These are phyloP conservation scores for Psilocybe subaeruginosa DNA, from an alignment of 768 basidiomycete species.

Conservation along the genomic window DNA sequence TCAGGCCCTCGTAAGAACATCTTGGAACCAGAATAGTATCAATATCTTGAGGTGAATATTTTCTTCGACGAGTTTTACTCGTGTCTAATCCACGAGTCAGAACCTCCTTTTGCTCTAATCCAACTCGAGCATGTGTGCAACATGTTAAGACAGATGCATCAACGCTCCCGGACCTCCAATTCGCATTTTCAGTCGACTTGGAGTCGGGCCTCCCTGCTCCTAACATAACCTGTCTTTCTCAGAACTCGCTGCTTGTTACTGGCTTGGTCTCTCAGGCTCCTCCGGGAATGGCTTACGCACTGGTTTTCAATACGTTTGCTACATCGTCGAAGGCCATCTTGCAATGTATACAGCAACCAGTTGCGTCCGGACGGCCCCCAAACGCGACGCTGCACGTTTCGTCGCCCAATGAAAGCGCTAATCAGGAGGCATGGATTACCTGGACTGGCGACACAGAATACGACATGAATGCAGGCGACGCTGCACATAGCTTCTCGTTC, in stretches of 20 bases:
- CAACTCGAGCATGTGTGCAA: constrained; percentile 62
- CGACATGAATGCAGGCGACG: constrained; percentile 61
- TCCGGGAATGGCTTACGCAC: constrained; percentile 74
- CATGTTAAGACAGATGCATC: constrained; percentile 39
- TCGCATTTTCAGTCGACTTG: constrained; percentile 47
- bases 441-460: constrained; percentile 82
- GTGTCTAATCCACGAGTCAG: constrained; percentile 11
- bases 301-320: constrained; percentile 52
- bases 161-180: constrained; percentile 36
- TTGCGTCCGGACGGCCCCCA: constrained; percentile 30
- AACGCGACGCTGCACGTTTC: constrained; percentile 52
- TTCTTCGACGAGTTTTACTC: constrained; percentile 24
- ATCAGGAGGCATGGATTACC: constrained; percentile 62
- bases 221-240: constrained; percentile 61
- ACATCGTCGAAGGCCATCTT: constrained; percentile 24
- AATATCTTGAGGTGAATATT: constrained; percentile 50
- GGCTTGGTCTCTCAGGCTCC: constrained; percentile 42
- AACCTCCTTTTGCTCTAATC: constrained; percentile 68
- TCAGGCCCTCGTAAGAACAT: constrained; percentile 55
- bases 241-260: constrained; percentile 55
- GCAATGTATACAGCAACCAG: constrained; percentile 35
- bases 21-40: constrained; percentile 57
- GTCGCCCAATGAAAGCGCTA: constrained; percentile 26
- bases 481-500: constrained; percentile 62
- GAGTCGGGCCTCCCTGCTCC: constrained; percentile 55